These are phyloP conservation scores for Syzygium syzygioides DNA, from an alignment of 441 rosid genomes.

Conservation along the genomic window DNA sequence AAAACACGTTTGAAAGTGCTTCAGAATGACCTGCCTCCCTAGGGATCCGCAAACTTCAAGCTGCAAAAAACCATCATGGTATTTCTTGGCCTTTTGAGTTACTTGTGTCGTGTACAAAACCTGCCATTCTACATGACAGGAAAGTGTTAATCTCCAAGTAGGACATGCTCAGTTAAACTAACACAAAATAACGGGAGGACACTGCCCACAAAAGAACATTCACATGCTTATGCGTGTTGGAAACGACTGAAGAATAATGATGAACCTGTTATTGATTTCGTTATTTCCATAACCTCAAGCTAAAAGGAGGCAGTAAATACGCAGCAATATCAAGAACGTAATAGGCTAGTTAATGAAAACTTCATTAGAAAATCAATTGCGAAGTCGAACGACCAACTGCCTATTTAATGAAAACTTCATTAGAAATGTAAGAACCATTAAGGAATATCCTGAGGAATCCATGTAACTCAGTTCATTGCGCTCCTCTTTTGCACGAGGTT, in stretches of 20 bases:
- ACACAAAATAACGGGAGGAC: not conserved
- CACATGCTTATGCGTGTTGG: not conserved
- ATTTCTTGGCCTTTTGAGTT: conserved; percentile 51
- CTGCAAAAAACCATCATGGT: conserved; percentile 52
- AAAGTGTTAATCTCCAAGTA: not conserved
- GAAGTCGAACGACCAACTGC: not conserved
- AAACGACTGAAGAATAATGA: not conserved
- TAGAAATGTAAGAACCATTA: not conserved
- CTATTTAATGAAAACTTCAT: not conserved
- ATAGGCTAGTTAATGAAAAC: not conserved
- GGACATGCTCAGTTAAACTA: not conserved
- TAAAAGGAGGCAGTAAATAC: not conserved
- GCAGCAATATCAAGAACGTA: not conserved
- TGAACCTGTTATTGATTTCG: not conserved
- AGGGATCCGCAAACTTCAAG: conserved; percentile 21
- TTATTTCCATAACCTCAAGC: not conserved
- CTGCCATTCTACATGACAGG: conserved; percentile 20
- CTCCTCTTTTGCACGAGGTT: not conserved
- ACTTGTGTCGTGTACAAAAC: conserved; percentile 44
- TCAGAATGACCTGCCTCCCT: conserved; percentile 37
- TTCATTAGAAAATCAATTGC: not conserved
- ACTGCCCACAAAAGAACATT: not conserved
- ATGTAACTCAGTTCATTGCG: not conserved
- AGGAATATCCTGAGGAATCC: not conserved
- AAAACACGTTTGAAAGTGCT: not conserved